Percentiles rank a stretch among this genome's conserved stretches.
phyloP scores from a whole-genome alignment of 2,329 filamentous ascomycete genomes.

The Thelonectria olida region DNA sequence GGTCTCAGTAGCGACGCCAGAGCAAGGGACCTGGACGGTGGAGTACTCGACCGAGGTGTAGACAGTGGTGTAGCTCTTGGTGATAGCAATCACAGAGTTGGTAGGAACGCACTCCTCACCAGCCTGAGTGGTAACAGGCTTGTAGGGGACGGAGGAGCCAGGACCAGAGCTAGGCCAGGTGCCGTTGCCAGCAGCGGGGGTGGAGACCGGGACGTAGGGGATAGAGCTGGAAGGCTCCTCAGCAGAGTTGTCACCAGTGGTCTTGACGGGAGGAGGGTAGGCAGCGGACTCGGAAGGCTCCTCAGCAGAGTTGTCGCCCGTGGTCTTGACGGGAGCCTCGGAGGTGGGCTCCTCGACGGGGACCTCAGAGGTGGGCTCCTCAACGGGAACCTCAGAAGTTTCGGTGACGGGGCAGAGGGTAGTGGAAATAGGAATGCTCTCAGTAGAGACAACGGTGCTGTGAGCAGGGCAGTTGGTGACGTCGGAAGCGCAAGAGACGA shows the following conservation, averaged over 20 bases:
- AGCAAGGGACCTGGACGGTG: constrained; percentile 43
- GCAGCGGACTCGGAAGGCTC: constrained; percentile 18
- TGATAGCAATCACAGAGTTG: constrained; percentile 60
- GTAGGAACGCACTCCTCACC: constrained; percentile 37
- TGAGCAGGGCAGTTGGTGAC: constrained; percentile 69
- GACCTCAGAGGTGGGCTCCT: constrained; percentile 8
- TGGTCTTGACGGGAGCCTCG: constrained; percentile 24
- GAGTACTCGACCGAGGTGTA: constrained; percentile 64
- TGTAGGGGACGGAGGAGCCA: not conserved
- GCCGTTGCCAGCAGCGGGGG: constrained; percentile 1
- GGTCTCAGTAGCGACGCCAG: constrained; percentile 28
- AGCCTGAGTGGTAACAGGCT: constrained; percentile 28
- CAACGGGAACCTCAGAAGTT: not conserved
- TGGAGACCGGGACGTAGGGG: not conserved
- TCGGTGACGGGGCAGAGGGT: constrained; percentile 51
- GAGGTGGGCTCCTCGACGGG: not conserved
- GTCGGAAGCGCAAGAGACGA: constrained; percentile 68
- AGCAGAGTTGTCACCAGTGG: not conserved
- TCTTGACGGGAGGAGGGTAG: not conserved
- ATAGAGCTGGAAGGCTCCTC: constrained; percentile 11
- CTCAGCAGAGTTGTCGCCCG: constrained; percentile 19
- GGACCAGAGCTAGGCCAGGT: not conserved
- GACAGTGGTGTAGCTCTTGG: constrained; percentile 65
- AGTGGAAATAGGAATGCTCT: constrained; percentile 51
- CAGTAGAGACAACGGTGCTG: constrained; percentile 48